phyloP scores from a whole-genome alignment of 768 basidiomycete species.

The Tephrocybe sp. region DNA sequence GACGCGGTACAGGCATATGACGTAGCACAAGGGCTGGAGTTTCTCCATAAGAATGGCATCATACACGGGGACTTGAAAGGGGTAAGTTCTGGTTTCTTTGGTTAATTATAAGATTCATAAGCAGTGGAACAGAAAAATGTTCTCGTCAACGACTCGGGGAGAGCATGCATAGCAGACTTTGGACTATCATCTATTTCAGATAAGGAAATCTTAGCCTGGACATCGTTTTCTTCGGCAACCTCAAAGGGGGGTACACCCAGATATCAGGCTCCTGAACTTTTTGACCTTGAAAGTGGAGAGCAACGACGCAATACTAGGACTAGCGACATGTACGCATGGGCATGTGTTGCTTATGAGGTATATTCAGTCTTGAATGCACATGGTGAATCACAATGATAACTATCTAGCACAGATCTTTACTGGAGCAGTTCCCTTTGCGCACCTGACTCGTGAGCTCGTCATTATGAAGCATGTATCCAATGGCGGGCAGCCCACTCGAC shows the following conservation, averaged over 20 bases:
- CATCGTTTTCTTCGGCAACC: slow-evolving; percentile 5
- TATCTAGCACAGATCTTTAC: background rate
- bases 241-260: slow-evolving; percentile 11
- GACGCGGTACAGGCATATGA: slow-evolving; percentile 21
- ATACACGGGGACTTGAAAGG: slow-evolving; percentile 45
- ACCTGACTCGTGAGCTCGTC: background rate
- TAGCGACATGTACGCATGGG: slow-evolving; percentile 21
- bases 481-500: background rate
- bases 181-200: slow-evolving; percentile 18
- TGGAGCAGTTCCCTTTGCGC: slow-evolving; percentile 1
- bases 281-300: slow-evolving; percentile 7
- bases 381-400: background rate
- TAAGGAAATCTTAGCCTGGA: slow-evolving; percentile 8
- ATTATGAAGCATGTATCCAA: background rate
- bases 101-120: too few species aligned
- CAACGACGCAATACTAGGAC: slow-evolving; percentile 3
- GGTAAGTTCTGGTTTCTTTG: slow-evolving; percentile 18
- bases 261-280: slow-evolving; percentile 21
- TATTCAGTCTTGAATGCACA: background rate
- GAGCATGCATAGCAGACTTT: slow-evolving; percentile 22
- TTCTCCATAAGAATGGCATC: slow-evolving; percentile 30
- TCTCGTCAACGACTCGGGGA: slow-evolving; percentile 14
- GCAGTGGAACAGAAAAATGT: slow-evolving; percentile 19
- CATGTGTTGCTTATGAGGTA: slow-evolving; percentile 19
- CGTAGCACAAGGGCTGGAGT: slow-evolving; percentile 27